Evolutionary conservation across 495 filamentous ascomycete species (phyloP).

Genomic region (Aspergillus asperescens): DNA sequence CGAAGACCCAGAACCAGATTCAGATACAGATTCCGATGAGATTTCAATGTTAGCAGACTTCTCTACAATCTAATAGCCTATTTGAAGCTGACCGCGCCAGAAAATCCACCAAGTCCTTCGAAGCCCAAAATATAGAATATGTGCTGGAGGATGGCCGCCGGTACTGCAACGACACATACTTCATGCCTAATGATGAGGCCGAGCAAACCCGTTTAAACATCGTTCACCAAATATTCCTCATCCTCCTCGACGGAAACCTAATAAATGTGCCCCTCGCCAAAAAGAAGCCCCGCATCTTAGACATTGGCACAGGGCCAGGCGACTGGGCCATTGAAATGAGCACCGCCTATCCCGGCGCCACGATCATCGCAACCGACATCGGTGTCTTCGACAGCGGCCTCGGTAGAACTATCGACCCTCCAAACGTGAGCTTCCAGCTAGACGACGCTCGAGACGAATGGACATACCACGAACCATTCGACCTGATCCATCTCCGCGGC

Average conservation of each 20-base stretch:
- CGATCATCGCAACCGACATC: conserved; percentile 66
- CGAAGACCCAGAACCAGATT: conserved; percentile 19
- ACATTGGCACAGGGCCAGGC: conserved; percentile 64
- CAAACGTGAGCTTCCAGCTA: conserved; percentile 66
- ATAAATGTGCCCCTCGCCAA: conserved; percentile 53
- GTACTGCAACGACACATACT: conserved; percentile 63
- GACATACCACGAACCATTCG: conserved; percentile 54
- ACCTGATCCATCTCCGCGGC: conserved; percentile 61
- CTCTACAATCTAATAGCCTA: neutral
- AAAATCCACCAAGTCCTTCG: conserved; percentile 55
- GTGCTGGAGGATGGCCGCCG: conserved; percentile 59
- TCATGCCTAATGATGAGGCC: conserved; percentile 69
- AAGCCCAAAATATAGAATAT: conserved; percentile 50
- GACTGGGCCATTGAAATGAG: conserved; percentile 75
- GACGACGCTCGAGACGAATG: conserved; percentile 58
- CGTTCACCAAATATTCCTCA: conserved; percentile 59
- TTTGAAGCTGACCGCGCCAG: conserved; percentile 27
- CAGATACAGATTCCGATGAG: conserved; percentile 20
- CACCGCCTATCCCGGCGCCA: conserved; percentile 54
- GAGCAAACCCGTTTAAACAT: conserved; percentile 69
- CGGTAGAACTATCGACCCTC: conserved; percentile 48
- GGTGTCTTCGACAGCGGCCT: conserved; percentile 41
- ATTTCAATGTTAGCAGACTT: conserved; percentile 25
- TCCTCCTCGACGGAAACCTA: conserved; percentile 54
- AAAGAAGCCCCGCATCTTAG: conserved; percentile 53